Percentiles rank a stretch among this genome's conserved stretches.
Conservation (phyloP, 2,329 filamentous ascomycete species). For the Colletotrichum chlorophyti region DNA sequence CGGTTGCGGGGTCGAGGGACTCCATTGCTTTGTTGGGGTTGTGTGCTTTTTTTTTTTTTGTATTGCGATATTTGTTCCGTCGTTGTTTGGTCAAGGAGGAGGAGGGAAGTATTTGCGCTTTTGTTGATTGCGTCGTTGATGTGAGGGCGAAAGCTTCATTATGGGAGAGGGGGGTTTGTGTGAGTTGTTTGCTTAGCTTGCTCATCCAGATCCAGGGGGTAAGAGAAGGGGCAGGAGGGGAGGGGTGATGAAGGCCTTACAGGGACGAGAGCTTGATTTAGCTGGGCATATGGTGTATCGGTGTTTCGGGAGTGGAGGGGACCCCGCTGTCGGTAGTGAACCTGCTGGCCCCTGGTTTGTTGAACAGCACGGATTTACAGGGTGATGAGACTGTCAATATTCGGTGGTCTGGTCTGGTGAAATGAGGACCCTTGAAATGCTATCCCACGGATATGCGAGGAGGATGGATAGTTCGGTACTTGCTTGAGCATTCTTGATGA, state of each 20-base stretch:
- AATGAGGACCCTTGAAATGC: conserved; percentile 12
- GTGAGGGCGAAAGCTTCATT: conserved; percentile 9
- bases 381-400: conserved; percentile 15
- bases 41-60: background rate
- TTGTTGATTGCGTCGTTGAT: conserved; percentile 4
- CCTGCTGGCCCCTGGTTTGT: too few relatives aligned
- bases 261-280: conserved; percentile 27
- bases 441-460: background rate
- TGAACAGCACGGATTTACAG: conserved; percentile 23
- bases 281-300: conserved; percentile 16
- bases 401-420: conserved; percentile 5
- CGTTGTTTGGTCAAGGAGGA: background rate
- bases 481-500: background rate
- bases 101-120: background rate
- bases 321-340: conserved; percentile 26
- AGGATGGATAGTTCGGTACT: conserved; percentile 6
- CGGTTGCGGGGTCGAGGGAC: conserved; percentile 74
- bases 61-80: background rate
- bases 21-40: conserved; percentile 58
- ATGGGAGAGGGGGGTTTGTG: background rate
- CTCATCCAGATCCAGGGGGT: too few relatives aligned
- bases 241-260: conserved; percentile 26
- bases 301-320: conserved; percentile 28
- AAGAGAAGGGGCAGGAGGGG: conserved; percentile 11
- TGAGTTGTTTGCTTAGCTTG: conserved; percentile 14